These are phyloP conservation scores for Ganoderma sp. DNA, from an alignment of 1,284 basidiomycete genomes.

Conservation along the genomic window DNA sequence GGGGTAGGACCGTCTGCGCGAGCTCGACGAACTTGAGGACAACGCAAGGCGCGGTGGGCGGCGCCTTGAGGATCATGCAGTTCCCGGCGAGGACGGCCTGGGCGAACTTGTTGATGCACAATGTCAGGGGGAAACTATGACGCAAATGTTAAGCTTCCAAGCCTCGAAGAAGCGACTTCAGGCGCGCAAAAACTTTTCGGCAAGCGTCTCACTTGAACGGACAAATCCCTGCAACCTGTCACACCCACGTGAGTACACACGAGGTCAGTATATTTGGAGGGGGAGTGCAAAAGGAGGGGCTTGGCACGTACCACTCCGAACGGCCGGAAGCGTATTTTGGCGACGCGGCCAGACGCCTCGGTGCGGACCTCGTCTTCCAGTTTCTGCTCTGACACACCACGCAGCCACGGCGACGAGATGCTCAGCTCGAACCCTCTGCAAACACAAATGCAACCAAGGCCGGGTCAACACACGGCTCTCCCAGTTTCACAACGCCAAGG, in stretches of 20 bases:
- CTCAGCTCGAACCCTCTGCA: constrained; percentile 17
- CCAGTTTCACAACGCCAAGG: neutral
- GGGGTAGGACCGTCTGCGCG: constrained; percentile 28
- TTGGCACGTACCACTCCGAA: constrained; percentile 20
- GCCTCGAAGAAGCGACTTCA: neutral
- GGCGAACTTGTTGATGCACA: constrained; percentile 59
- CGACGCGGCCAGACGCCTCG: constrained; percentile 9
- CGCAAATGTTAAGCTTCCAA: neutral
- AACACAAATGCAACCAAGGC: neutral
- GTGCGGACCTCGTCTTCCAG: constrained; percentile 20
- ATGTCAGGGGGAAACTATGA: constrained; percentile 41
- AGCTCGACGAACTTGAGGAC: constrained; percentile 28
- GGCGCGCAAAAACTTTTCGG: no score
- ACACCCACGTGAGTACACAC: neutral
- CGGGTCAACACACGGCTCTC: neutral
- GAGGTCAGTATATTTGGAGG: no score
- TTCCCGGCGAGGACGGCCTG: constrained; percentile 61
- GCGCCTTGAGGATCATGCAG: constrained; percentile 58
- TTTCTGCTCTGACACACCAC: constrained; percentile 11
- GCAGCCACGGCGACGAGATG: constrained; percentile 12
- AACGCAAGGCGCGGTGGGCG: constrained; percentile 26
- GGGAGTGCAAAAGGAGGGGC: no score
- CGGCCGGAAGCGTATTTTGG: constrained; percentile 18
- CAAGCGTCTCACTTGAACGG: constrained; percentile 21
- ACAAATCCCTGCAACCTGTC: constrained; percentile 18